These are phyloP conservation scores for Diplotaxis tenuifolia DNA, from an alignment of 345 rosid species.

Conservation along the genomic window DNA sequence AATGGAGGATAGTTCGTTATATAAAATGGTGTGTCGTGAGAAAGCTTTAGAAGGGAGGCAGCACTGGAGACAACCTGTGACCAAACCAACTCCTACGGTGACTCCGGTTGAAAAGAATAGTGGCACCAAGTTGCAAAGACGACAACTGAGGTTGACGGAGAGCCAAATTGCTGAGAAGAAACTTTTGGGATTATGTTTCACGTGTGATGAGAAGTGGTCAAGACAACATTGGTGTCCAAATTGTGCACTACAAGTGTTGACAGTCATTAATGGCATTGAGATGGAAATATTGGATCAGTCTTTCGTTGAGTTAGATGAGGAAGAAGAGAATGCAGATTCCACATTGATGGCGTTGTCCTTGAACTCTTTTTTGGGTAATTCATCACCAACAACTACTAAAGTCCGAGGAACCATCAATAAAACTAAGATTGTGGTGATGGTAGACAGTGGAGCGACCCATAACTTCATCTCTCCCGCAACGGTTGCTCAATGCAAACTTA, in stretches of 20 bases:
- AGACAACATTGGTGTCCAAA: background rate
- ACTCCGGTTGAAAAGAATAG: too few relatives aligned
- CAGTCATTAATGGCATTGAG: background rate
- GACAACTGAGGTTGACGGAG: background rate
- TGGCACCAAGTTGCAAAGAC: background rate
- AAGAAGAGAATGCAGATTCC: background rate
- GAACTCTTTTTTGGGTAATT: background rate
- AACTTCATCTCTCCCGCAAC: too few relatives aligned
- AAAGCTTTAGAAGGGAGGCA: too few relatives aligned
- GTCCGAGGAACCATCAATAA: background rate
- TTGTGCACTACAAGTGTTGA: background rate
- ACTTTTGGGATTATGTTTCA: background rate
- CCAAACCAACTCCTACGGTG: too few relatives aligned
- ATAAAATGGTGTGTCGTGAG: too few relatives aligned
- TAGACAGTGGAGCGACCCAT: too few relatives aligned
- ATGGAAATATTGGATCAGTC: background rate
- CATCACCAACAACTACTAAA: background rate
- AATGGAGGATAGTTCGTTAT: too few relatives aligned
- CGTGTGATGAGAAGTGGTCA: background rate
- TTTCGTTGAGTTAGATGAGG: background rate
- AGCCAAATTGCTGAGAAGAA: background rate
- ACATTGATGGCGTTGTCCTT: background rate
- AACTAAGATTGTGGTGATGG: too few relatives aligned
- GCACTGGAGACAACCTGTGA: too few relatives aligned
- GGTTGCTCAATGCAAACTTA: too few relatives aligned